Evolutionary conservation across 2,329 filamentous ascomycete species (phyloP).

Genomic region (Talaromyces sp.): DNA sequence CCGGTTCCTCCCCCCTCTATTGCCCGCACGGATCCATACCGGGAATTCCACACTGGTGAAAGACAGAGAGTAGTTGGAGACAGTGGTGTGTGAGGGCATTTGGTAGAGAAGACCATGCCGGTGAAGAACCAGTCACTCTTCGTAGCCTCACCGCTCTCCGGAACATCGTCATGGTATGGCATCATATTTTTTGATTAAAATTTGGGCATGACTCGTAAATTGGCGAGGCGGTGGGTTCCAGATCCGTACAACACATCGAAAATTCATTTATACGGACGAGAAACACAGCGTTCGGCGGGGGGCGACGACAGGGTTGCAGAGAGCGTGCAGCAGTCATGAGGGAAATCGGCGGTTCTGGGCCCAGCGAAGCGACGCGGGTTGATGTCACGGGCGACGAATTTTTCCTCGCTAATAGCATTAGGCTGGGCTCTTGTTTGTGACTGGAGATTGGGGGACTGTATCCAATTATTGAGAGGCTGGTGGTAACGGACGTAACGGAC

Average conservation of each 20-base stretch:
- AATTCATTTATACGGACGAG: no score
- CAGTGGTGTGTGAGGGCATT: no score
- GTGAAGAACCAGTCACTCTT: neutral
- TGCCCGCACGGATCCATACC: neutral
- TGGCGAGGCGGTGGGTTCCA: neutral
- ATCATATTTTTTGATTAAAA: neutral
- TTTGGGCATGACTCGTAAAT: neutral
- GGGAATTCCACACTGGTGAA: no score
- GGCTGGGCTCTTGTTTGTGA: no score
- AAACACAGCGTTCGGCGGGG: neutral
- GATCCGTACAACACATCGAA: neutral
- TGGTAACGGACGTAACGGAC: no score
- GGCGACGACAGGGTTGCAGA: neutral
- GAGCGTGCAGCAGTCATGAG: neutral
- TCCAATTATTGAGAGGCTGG: no score
- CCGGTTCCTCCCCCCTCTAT: neutral
- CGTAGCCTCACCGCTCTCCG: neutral
- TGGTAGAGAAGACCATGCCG: no score
- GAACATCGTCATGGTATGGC: neutral
- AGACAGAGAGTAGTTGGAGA: no score
- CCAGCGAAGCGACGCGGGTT: constrained; percentile 5
- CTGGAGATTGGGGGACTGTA: no score
- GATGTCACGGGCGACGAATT: constrained; percentile 6
- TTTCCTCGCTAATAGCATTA: neutral
- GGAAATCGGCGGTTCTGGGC: constrained; percentile 8